A percentile compares a stretch with the other conserved stretches of the same genome.
phyloP scores from a whole-genome alignment of 2,329 filamentous ascomycete species.

The Tolypocladium tundrense region DNA sequence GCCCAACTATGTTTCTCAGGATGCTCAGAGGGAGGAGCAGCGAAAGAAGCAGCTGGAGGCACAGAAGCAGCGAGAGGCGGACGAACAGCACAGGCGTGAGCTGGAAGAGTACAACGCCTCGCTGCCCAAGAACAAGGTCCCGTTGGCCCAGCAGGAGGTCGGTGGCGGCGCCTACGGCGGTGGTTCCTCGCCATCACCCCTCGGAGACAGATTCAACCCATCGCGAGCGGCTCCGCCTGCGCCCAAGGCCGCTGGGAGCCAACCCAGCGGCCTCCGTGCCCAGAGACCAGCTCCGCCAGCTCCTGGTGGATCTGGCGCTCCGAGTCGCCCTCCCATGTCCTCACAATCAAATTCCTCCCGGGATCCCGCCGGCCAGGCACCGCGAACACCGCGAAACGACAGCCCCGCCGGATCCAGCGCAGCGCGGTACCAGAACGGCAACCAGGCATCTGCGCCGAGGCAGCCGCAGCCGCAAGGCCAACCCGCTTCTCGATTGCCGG shows the following conservation, averaged over 20 bases:
- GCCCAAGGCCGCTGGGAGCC: slow-evolving; percentile 49
- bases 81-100: slow-evolving; percentile 63
- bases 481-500: slow-evolving; percentile 39
- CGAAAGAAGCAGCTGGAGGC: slow-evolving; percentile 53
- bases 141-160: slow-evolving; percentile 82
- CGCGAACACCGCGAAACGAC: slow-evolving; percentile 36
- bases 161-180: slow-evolving; percentile 58
- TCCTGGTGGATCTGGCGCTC: slow-evolving; percentile 31
- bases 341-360: slow-evolving; percentile 41
- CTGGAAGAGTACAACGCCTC: slow-evolving; percentile 84
- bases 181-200: slow-evolving; percentile 25
- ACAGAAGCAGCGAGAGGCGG: slow-evolving; percentile 44
- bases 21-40: slow-evolving; percentile 43
- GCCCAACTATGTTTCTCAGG: slow-evolving; percentile 41
- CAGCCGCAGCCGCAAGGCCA: slow-evolving; percentile 34
- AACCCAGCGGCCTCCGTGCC: slow-evolving; percentile 49
- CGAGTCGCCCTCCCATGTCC: slow-evolving; percentile 33
- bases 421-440: slow-evolving; percentile 47
- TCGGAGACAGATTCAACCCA: slow-evolving; percentile 71
- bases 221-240: slow-evolving; percentile 75
- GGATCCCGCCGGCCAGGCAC: slow-evolving; percentile 28
- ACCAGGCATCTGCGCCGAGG: slow-evolving; percentile 39
- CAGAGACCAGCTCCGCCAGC: slow-evolving; percentile 77
- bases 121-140: slow-evolving; percentile 69
- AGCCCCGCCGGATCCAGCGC: slow-evolving; percentile 36